Conservation (phyloP, 202 grass and related monocot species). For the Schoenoplectus triqueter region DNA sequence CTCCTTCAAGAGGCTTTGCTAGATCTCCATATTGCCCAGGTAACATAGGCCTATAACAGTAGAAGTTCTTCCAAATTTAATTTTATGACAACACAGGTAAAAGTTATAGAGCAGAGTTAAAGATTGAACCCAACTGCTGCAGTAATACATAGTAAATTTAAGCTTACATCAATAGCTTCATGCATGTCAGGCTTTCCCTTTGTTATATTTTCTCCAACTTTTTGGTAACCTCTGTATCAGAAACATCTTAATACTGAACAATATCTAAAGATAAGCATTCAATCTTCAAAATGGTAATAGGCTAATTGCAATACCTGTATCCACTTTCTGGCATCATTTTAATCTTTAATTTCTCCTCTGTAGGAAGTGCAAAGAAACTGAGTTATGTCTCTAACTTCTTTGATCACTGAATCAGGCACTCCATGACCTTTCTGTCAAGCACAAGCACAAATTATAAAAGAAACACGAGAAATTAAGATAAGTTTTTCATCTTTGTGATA, state of each 20-base stretch:
- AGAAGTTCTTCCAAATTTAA: conserved; percentile 33
- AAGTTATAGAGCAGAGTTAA: background rate
- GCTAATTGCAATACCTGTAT: conserved; percentile 78
- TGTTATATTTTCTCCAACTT: conserved; percentile 79
- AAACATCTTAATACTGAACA: background rate
- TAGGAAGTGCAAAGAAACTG: conserved; percentile 75
- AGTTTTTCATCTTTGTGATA: background rate
- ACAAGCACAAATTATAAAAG: background rate
- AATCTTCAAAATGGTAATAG: background rate
- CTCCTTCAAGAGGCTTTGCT: conserved; percentile 71
- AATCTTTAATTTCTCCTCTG: conserved; percentile 84
- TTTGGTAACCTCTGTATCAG: conserved; percentile 73
- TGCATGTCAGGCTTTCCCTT: conserved; percentile 92
- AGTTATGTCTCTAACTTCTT: conserved; percentile 67
- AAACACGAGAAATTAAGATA: background rate
- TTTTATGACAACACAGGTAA: conserved; percentile 23
- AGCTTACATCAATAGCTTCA: conserved; percentile 90
- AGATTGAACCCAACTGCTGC: conserved; percentile 17
- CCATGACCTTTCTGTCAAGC: conserved; percentile 82
- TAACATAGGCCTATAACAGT: conserved; percentile 68
- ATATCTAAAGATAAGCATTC: background rate
- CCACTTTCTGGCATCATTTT: conserved; percentile 80
- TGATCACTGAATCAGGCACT: conserved; percentile 67
- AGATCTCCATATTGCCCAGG: conserved; percentile 64
- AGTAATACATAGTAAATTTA: conserved; percentile 19